Evolutionary conservation across 2,329 filamentous ascomycete species (phyloP).

Genomic region (Fusarium azukiicola): DNA sequence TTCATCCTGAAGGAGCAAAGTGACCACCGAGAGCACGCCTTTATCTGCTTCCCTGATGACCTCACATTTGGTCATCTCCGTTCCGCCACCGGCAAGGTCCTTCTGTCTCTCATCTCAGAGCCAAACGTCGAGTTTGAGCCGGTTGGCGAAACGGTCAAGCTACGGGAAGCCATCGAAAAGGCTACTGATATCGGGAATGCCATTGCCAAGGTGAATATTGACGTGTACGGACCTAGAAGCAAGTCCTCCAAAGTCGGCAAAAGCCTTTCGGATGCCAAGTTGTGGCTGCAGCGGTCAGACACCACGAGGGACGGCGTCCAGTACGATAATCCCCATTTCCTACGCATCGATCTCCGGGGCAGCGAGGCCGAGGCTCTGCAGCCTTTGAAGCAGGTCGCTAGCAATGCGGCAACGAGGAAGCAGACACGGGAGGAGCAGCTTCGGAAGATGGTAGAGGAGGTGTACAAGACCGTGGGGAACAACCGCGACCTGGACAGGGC

Average conservation of each 20-base stretch:
- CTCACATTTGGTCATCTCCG: not conserved
- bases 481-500: not conserved
- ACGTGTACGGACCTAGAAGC: constrained; percentile 60
- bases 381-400: not conserved
- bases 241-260: constrained; percentile 51
- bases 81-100: not conserved
- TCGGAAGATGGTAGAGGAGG: constrained; percentile 17
- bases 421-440: not conserved
- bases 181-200: constrained; percentile 55
- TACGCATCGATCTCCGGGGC: constrained; percentile 23
- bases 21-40: not conserved
- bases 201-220: constrained; percentile 57
- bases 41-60: not conserved
- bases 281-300: constrained; percentile 61
- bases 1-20: not conserved
- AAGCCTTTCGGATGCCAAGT: constrained; percentile 53
- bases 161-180: constrained; percentile 52
- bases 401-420: not conserved
- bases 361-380: not conserved
- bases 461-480: not conserved
- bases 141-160: not conserved
- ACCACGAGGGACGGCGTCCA: constrained; percentile 33
- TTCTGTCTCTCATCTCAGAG: not conserved
- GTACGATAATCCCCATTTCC: constrained; percentile 41
- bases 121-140: constrained; percentile 37